phyloP scores from a whole-genome alignment of 371 early-diverging fungal genomes.

The Mucor plumbeus region DNA sequence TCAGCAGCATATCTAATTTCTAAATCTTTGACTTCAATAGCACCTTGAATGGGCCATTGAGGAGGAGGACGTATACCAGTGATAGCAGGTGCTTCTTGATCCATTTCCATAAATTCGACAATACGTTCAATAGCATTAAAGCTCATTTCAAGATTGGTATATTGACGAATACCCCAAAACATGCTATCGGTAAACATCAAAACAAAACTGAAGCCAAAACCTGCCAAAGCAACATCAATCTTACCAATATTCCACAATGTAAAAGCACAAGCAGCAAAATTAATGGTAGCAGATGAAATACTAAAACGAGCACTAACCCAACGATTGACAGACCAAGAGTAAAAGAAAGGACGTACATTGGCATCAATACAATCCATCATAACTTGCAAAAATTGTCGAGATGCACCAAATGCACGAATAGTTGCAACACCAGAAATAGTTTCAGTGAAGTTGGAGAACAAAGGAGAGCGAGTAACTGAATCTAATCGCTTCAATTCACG shows the following conservation, averaged over 20 bases:
- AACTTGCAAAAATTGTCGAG: constrained; percentile 58
- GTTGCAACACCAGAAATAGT: constrained; percentile 67
- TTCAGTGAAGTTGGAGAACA: constrained; percentile 76
- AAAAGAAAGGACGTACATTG: constrained; percentile 77
- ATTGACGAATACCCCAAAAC: constrained; percentile 53
- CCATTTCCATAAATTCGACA: constrained; percentile 72
- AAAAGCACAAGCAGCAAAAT: constrained; percentile 67
- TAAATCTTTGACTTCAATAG: constrained; percentile 67
- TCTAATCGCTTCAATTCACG: constrained; percentile 83
- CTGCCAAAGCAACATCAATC: constrained; percentile 81
- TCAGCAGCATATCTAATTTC: constrained; percentile 69
- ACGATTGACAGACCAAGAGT: constrained; percentile 82
- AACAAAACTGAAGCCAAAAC: constrained; percentile 80
- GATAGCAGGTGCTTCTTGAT: constrained; percentile 67
- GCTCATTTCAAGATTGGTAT: constrained; percentile 80
- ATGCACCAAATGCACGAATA: constrained; percentile 75
- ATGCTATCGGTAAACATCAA: constrained; percentile 60
- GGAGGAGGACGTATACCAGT: constrained; percentile 55
- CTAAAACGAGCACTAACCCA: constrained; percentile 81
- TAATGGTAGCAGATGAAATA: constrained; percentile 67
- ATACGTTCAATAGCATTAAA: constrained; percentile 88
- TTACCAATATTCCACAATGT: constrained; percentile 51
- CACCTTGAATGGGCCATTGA: constrained; percentile 77
- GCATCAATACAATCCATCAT: constrained; percentile 62
- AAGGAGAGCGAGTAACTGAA: constrained; percentile 72